phyloP scores from a whole-genome alignment of 1,139 yeast genomes.

The Zygotorulaspora mrakii region DNA sequence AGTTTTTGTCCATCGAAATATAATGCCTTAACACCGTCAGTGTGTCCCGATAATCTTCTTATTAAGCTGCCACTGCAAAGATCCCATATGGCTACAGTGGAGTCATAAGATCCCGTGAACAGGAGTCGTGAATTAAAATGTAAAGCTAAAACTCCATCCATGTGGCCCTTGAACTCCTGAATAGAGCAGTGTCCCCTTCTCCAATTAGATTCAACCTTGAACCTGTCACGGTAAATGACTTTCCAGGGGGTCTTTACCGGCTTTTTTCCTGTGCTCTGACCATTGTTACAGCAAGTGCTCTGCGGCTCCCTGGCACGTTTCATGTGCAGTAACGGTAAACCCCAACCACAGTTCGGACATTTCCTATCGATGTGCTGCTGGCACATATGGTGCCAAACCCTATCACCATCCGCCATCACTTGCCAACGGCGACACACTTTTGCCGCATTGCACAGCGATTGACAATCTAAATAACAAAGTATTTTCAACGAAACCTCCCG shows the following conservation, averaged over 20 bases:
- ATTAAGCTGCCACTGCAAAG: slow-evolving; percentile 71
- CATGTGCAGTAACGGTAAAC: slow-evolving; percentile 86
- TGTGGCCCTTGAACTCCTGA: slow-evolving; percentile 74
- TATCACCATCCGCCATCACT: slow-evolving; percentile 84
- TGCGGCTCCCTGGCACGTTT: slow-evolving; percentile 52
- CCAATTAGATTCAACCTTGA: slow-evolving; percentile 91
- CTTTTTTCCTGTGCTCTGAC: slow-evolving; percentile 5
- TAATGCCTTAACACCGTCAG: slow-evolving; percentile 77
- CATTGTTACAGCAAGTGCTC: slow-evolving; percentile 8
- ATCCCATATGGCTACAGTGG: slow-evolving; percentile 88
- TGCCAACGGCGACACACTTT: slow-evolving; percentile 88
- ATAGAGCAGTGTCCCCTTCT: slow-evolving; percentile 69
- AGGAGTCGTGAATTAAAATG: slow-evolving; percentile 75
- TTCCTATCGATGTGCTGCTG: slow-evolving; percentile 96
- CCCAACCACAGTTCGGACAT: slow-evolving; percentile 99
- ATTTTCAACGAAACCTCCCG: slow-evolving; percentile 80
- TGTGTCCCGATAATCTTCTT: slow-evolving; percentile 77
- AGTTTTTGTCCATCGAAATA: slow-evolving; percentile 84
- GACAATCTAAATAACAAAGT: slow-evolving; percentile 84
- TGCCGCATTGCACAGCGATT: slow-evolving; percentile 87
- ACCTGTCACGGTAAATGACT: slow-evolving; percentile 86
- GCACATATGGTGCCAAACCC: slow-evolving; percentile 98
- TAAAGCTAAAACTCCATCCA: slow-evolving; percentile 80
- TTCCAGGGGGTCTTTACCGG: slow-evolving; percentile 75
- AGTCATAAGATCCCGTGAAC: slow-evolving; percentile 89